Base-by-base conservation (phyloP, 192 early-diverging fungal genomes). In the Diversispora epigaea region DNA sequence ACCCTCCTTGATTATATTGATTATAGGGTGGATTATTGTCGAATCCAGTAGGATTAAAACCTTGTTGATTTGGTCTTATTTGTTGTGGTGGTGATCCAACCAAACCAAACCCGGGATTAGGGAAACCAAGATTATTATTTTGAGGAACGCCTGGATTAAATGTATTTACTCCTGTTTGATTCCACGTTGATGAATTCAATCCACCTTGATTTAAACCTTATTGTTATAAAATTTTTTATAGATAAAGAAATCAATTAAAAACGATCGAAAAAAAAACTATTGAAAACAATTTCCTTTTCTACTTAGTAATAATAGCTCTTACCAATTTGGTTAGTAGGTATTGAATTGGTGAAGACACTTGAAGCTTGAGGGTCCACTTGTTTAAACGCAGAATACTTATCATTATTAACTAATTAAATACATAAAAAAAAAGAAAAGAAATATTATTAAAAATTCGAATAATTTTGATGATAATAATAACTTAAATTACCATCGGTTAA, bases 1-100 rank as follows among this genome's bases (percentile, higher is more conserved):
- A 64, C 40, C 62, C 62, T 70, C 68, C 68, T 70, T 56, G 68
- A 40, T 70, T 70, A 25, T 41, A 15, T 39, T 52, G 19, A 55
- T 43, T 64, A 15, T 22, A 39, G 22, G 22, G 62, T 64, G 6
- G 52, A 43, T 68, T 68, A 47, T n/a, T 45, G 9, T 49, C 22
- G n/a, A n/a, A 12, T 41, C 45, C 47, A 32, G 47, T 49, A 17
- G 47, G n/a, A 56, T 55, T 55, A 43, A 32, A 21, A 40, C 15
- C 61, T 63, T 63, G 61, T 41, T 22, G 40, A 40, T 63, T 63
- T 40, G 10, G 39, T 17, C 17, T 39, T 12, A 63, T 63, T 63
- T 63, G 61, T 17, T 40, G 17, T 15, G 22, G 61, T 7, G 32
- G 61, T 1, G 15, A 10, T 25, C 52, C 32, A 56, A 32, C 25